Evolutionary conservation across 306 rosid species (phyloP).

Genomic region (Prunus mira): DNA sequence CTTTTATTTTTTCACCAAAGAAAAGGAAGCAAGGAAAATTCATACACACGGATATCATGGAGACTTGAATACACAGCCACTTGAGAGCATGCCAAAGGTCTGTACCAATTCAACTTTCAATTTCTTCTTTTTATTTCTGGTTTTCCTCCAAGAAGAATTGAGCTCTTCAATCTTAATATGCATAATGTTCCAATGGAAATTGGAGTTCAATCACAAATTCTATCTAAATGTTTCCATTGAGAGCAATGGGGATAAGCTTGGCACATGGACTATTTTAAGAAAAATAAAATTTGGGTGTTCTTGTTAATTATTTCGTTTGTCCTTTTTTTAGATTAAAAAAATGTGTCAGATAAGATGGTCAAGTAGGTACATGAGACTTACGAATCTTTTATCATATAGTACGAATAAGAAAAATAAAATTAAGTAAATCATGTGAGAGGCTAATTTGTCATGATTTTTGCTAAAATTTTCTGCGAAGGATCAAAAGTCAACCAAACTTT

Average conservation of each 20-base stretch:
- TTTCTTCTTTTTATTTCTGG: not conserved
- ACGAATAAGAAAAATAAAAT: not conserved
- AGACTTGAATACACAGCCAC: too few species aligned
- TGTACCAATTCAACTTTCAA: too few species aligned
- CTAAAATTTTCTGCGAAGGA: not conserved
- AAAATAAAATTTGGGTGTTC: not conserved
- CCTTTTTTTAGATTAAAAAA: not conserved
- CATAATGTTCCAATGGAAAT: not conserved
- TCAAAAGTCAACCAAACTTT: conserved; percentile 2
- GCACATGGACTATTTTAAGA: not conserved
- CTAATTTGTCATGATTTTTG: not conserved
- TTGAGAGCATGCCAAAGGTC: too few species aligned
- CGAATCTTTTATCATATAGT: conserved; percentile 2
- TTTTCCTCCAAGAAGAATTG: not conserved
- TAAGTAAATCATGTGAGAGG: not conserved
- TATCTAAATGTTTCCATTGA: too few species aligned
- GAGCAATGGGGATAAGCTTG: not conserved
- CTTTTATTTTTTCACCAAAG: not conserved
- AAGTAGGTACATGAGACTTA: not conserved
- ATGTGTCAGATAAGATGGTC: not conserved
- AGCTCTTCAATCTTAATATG: not conserved
- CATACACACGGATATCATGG: too few species aligned
- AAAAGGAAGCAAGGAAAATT: too few species aligned
- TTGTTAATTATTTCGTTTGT: not conserved
- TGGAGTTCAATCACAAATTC: not conserved